phyloP scores from a whole-genome alignment of 2,329 filamentous ascomycete genomes.

The Aureobasidium melanogenum region DNA sequence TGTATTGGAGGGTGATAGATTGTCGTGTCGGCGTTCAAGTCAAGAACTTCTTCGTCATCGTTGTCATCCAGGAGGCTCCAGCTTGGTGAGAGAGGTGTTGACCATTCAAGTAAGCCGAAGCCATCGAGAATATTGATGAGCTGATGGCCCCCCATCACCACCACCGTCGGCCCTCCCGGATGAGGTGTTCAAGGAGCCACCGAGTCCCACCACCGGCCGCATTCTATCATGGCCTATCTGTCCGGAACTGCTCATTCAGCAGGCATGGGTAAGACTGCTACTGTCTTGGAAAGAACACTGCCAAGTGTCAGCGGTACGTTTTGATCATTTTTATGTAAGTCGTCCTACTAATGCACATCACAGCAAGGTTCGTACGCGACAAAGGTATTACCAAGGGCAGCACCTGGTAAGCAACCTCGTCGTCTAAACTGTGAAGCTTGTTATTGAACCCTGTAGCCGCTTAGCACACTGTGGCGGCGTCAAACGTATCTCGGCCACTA shows the following conservation, averaged over 20 bases:
- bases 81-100: too few species aligned
- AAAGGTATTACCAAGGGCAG: conserved; percentile 11
- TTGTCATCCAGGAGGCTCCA: conserved; percentile 20
- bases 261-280: not conserved
- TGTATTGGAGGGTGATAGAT: conserved; percentile 17
- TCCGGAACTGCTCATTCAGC: not conserved
- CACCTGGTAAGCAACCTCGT: too few species aligned
- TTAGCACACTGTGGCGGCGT: conserved; percentile 68
- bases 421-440: too few species aligned
- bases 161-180: too few species aligned
- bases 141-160: too few species aligned
- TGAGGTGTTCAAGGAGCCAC: too few species aligned
- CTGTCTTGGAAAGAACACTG: not conserved
- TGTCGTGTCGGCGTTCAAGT: conserved; percentile 33
- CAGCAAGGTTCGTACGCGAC: conserved; percentile 13
- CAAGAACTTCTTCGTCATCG: conserved; percentile 38
- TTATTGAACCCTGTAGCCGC: too few species aligned
- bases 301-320: conserved; percentile 1
- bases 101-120: too few species aligned
- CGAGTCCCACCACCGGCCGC: too few species aligned
- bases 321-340: not conserved
- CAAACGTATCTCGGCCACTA: conserved; percentile 56
- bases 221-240: not conserved
- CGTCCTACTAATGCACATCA: not conserved
- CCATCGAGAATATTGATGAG: too few species aligned